These are phyloP conservation scores for Obba rivulosa DNA, from an alignment of 768 basidiomycete species.

Conservation along the genomic window DNA sequence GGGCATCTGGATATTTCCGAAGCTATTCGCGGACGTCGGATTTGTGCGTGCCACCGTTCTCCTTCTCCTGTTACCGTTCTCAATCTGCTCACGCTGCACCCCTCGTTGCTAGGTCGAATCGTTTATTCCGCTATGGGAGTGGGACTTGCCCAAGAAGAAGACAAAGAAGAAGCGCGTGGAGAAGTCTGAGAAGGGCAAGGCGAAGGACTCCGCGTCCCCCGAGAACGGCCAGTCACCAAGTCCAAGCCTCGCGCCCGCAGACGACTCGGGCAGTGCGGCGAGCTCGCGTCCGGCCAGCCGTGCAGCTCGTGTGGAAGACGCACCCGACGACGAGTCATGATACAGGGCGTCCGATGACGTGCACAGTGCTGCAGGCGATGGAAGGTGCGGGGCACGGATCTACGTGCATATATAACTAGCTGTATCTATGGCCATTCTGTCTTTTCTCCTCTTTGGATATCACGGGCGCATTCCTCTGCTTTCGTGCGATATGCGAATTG, in stretches of 20 bases:
- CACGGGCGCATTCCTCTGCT: too few relatives aligned
- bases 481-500: too few relatives aligned
- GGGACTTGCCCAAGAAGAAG: slow-evolving; percentile 78
- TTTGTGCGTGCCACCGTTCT: slow-evolving; percentile 63
- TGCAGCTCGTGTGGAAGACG: slow-evolving; percentile 26
- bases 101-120: slow-evolving; percentile 74
- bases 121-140: slow-evolving; percentile 95
- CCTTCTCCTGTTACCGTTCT: neutral
- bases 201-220: neutral
- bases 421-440: too few relatives aligned
- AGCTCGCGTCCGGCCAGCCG: slow-evolving; percentile 27
- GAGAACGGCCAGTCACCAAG: slow-evolving; percentile 12
- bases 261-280: slow-evolving; percentile 18
- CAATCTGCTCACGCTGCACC: neutral
- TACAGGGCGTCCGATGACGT: neutral
- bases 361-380: too few relatives aligned
- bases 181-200: slow-evolving; percentile 40
- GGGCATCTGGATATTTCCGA: slow-evolving; percentile 99
- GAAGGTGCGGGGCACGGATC: too few relatives aligned
- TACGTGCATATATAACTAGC: too few relatives aligned
- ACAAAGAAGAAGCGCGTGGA: slow-evolving; percentile 62
- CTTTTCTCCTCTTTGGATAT: too few relatives aligned
- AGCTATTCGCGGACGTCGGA: slow-evolving; percentile 96
- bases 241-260: slow-evolving; percentile 3
- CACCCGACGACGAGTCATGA: slow-evolving; percentile 26